Base-by-base conservation (phyloP, 106 monocot species). In the Dioscorea zingiberensis region DNA sequence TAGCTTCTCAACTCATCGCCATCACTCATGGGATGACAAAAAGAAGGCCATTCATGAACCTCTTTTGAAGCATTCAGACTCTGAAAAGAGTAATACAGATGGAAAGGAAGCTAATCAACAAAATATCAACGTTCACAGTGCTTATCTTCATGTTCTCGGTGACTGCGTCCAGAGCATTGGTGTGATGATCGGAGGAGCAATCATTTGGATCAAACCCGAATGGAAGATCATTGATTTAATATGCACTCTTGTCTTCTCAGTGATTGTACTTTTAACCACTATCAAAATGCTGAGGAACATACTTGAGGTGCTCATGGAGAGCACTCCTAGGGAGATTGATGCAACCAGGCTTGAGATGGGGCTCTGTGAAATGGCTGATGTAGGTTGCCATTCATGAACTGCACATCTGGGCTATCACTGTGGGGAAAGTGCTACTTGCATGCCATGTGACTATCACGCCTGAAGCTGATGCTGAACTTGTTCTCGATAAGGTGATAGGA, bases 181-280 rank as follows among this genome's bases (percentile, higher is more conserved):
- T 2, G 87, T 92, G 30, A 92, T 92, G 91, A 74, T 92, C 0
- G 82, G 87, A 30, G 91, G 91, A 17, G 91, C 72, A 8, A 60
- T 92, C 65, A 84, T 92, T 27, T 92, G 91, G 91, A 81, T 76
- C 60, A 87, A 87, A 46, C 91, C 87, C 6, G 87, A 92, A 22
- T 87, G 81, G 87, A 87, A 87, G 73, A 82, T 92, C 18, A 84
- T 92, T 0, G 91, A 92, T 73, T 59, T 87, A 44, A 75, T 87
- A 60, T 87, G 87, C 73, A 92, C 87, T 6, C 62, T 92, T 4
- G 46, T 92, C 21, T 92, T 87, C 61, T 92, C 91, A 2, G 69
- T 87, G 3, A 60, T 92, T 21, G 91, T 82, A 13, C 66, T 87
- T 7, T 57, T 55, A 7, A 87, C 84, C 13, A 82, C 91, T 7